Evolutionary conservation across 768 basidiomycete genomes (phyloP).

Genomic region (Rubroboletus satanas): DNA sequence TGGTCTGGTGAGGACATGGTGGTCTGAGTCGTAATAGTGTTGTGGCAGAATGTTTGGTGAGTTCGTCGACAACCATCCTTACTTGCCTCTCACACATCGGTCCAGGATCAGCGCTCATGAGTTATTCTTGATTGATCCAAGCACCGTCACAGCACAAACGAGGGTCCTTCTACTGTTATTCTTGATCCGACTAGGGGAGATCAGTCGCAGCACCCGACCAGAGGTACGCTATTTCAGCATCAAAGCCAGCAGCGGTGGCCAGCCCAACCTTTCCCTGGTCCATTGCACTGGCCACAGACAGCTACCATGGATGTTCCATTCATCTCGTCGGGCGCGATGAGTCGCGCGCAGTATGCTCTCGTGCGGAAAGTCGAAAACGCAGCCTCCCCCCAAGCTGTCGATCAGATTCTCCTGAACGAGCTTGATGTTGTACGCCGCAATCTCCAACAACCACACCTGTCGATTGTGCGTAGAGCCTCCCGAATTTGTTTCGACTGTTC

Average conservation of each 20-base stretch:
- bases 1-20: slow-evolving; percentile 26
- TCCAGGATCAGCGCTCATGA: neutral
- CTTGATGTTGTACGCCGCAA: slow-evolving; percentile 52
- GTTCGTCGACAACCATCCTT: neutral
- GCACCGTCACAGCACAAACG: neutral
- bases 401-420: slow-evolving; percentile 58
- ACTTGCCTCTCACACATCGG: neutral
- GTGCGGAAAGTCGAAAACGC: slow-evolving; percentile 71
- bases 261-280: neutral
- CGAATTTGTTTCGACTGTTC: neutral
- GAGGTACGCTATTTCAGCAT: slow-evolving; percentile 12
- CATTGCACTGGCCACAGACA: neutral
- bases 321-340: slow-evolving; percentile 72
- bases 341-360: slow-evolving; percentile 69
- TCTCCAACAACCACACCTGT: slow-evolving; percentile 47
- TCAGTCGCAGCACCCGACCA: slow-evolving; percentile 13
- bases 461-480: slow-evolving; percentile 45
- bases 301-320: slow-evolving; percentile 73
- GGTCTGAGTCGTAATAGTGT: neutral
- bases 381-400: slow-evolving; percentile 50
- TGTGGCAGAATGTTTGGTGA: slow-evolving; percentile 5
- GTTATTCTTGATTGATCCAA: neutral
- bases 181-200: neutral
- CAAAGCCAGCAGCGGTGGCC: neutral
- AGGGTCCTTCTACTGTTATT: neutral